Conservation (phyloP, 345 rosid genomes). For the rapeseed (Brassica napus) region DNA sequence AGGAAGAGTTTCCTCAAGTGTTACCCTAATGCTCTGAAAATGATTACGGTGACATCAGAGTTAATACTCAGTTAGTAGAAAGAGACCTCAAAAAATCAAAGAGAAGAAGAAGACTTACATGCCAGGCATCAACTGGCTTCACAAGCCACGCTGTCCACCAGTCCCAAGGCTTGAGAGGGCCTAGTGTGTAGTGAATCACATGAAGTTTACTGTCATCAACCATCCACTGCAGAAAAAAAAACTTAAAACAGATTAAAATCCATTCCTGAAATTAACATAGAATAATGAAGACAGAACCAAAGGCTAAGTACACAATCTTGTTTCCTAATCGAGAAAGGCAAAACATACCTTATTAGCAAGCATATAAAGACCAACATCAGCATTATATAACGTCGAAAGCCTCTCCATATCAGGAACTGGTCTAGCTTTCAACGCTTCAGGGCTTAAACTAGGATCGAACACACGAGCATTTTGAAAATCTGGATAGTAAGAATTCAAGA, state of each 20-base stretch:
- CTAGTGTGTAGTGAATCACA: conserved; percentile 94
- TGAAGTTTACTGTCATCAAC: conserved; percentile 85
- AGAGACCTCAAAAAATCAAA: conserved; percentile 22
- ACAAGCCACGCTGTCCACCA: conserved; percentile 99
- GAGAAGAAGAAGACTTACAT: conserved; percentile 49
- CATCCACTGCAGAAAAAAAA: conserved; percentile 76
- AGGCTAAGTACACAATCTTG: not conserved
- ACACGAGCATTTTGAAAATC: conserved; percentile 82
- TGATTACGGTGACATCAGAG: not conserved
- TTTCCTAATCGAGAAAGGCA: not conserved
- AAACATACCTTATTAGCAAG: conserved; percentile 87
- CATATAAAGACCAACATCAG: conserved; percentile 98
- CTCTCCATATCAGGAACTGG: conserved; percentile 81
- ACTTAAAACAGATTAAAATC: not conserved
- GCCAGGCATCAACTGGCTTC: conserved; percentile 97
- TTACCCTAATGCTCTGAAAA: conserved; percentile 64
- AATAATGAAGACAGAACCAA: conserved; percentile 12
- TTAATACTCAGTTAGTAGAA: no score
- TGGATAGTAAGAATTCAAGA: conserved; percentile 76
- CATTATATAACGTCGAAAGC: conserved; percentile 87
- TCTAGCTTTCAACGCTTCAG: conserved; percentile 57
- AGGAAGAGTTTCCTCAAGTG: conserved; percentile 82
- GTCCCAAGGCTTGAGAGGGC: conserved; percentile 98
- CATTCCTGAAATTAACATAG: not conserved
- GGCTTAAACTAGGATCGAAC: conserved; percentile 66